Conservation (phyloP, 352 stramenopile genomes). For the Globisporangium middletonii region DNA sequence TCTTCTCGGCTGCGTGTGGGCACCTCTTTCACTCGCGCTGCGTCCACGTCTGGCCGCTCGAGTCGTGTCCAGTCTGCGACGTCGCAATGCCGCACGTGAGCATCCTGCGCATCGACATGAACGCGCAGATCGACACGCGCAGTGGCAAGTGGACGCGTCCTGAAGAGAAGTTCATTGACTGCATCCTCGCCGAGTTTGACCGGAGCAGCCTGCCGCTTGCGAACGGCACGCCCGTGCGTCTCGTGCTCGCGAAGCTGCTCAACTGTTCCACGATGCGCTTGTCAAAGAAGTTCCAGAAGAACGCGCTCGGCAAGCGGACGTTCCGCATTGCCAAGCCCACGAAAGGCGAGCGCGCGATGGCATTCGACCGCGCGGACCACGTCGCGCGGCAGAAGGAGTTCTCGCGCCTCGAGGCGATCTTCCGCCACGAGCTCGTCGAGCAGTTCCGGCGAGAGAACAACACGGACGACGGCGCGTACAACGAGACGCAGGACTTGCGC, state of each 20-base stretch:
- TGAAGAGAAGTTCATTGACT: slow-evolving; percentile 84
- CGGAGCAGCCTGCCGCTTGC: slow-evolving; percentile 64
- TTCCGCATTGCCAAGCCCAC: slow-evolving; percentile 67
- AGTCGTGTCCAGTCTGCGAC: slow-evolving; percentile 57
- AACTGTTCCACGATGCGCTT: slow-evolving; percentile 88
- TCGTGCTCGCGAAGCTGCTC: slow-evolving; percentile 80
- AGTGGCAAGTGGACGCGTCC: slow-evolving; percentile 82
- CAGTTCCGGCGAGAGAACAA: slow-evolving; percentile 83
- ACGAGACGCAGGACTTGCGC: slow-evolving; percentile 66
- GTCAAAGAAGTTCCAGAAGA: slow-evolving; percentile 89
- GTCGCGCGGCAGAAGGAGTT: slow-evolving; percentile 62
- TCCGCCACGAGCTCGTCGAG: slow-evolving; percentile 77
- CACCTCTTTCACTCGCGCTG: slow-evolving; percentile 86
- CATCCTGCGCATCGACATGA: slow-evolving; percentile 70
- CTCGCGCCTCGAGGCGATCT: slow-evolving; percentile 62
- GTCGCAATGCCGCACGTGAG: slow-evolving; percentile 50
- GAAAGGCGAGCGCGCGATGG: slow-evolving; percentile 58
- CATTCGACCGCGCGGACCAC: slow-evolving; percentile 68
- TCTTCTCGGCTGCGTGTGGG: slow-evolving; percentile 62
- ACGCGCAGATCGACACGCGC: slow-evolving; percentile 54
- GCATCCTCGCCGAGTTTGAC: slow-evolving; percentile 80
- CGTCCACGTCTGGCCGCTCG: slow-evolving; percentile 70
- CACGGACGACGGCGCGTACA: slow-evolving; percentile 62
- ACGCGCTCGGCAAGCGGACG: slow-evolving; percentile 80
- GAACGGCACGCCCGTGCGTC: slow-evolving; percentile 76